Evolutionary conservation across 768 basidiomycete species (phyloP), one percentile per base, ranked within the genome.

Genomic region (Collybia nuda): DNA sequence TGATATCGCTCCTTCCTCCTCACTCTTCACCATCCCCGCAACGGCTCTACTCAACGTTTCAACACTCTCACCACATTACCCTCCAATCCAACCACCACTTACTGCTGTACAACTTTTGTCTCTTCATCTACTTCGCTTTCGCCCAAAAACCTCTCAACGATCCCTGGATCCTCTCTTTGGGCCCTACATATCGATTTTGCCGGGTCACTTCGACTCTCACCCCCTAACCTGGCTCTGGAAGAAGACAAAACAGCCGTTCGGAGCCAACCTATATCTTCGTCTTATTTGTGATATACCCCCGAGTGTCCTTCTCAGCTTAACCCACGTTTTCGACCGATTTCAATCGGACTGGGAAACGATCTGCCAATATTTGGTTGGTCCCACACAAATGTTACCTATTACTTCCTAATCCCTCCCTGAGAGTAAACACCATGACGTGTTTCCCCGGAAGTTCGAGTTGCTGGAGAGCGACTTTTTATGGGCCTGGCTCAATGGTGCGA

Each of bases 401-500:
- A 32, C 3, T 14, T 14, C 14, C 32, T 32, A 11, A 32, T 11
- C 6, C 7, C 32, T 11, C 32, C 32, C 32, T 26, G 32, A 32
- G 32, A 32, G 14, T 2, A 32, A 32, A 11, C 12, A 32, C 12
- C 5, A 11, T 2, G 14, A 32, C 45, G 46, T 44, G 40, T 17
- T 52, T 6, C 29, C 48, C 32, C 40, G 53, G 52, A 23, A 54
- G 14, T 8, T 36, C 42, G 15, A 46, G 17, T 24, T 23, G 32
- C 47, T 59, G n/a, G 59, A 71, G 40, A 66, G 62, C 29, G 78
- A 85, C 57, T 90, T 82, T 56, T 64, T 91, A 2, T 97, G 95
- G 93, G 93, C 81, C 1, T 98, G 95, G 94, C 76, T 98, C 8
- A 95, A 86, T 61, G 92, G 94, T 90, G 56, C 51, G 24, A 28